Conservation (phyloP, 2,329 filamentous ascomycete species). For the Anthostomella pinea region DNA sequence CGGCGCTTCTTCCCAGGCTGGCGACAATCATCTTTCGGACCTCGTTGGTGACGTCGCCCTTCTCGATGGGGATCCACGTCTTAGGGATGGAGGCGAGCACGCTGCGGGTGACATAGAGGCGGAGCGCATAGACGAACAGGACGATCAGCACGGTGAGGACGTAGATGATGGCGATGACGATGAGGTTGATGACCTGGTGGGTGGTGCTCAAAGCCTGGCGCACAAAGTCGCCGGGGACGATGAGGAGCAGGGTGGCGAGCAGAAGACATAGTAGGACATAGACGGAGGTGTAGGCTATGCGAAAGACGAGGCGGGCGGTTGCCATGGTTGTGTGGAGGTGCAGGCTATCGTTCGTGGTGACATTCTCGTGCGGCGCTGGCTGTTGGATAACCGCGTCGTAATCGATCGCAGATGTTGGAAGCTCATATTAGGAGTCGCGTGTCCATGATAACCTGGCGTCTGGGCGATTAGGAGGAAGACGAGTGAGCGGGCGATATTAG, state of each 20-base stretch:
- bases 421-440: slow-evolving; percentile 22
- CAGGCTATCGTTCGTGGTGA: slow-evolving; percentile 9
- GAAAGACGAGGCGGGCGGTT: slow-evolving; percentile 58
- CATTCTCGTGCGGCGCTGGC: slow-evolving; percentile 13
- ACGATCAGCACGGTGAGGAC: slow-evolving; percentile 68
- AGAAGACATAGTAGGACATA: slow-evolving; percentile 76
- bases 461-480: background rate
- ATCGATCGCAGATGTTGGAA: slow-evolving; percentile 10
- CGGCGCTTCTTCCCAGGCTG: slow-evolving; percentile 71
- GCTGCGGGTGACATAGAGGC: slow-evolving; percentile 83
- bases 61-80: slow-evolving; percentile 79
- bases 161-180: slow-evolving; percentile 76
- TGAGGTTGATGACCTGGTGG: slow-evolving; percentile 72
- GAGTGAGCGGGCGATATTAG: no score
- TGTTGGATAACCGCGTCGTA: slow-evolving; percentile 17
- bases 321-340: slow-evolving; percentile 34
- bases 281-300: slow-evolving; percentile 75
- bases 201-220: slow-evolving; percentile 66
- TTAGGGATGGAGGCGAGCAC: slow-evolving; percentile 82
- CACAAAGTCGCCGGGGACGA: slow-evolving; percentile 79
- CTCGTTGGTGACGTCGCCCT: slow-evolving; percentile 72
- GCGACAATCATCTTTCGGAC: slow-evolving; percentile 75
- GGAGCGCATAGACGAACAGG: slow-evolving; percentile 72
- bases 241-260: slow-evolving; percentile 68
- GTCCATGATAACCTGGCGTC: slow-evolving; percentile 14